Evolutionary conservation across 306 rosid genomes (phyloP), one percentile per base, ranked within the genome.

Genomic region (Quercus rubra): DNA sequence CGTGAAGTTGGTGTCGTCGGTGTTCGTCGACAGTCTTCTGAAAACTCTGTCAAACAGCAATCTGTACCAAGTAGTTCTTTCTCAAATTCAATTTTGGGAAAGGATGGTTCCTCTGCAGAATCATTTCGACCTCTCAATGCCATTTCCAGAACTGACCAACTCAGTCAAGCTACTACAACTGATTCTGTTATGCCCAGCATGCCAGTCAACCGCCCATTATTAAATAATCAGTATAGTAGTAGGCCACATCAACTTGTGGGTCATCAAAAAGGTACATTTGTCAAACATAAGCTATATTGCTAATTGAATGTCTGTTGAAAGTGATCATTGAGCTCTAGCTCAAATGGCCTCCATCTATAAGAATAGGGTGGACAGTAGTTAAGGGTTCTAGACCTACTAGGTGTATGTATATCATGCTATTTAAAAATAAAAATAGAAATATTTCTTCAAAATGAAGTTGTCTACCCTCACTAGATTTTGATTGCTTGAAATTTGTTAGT

Each of bases 1-100:
- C 98, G 99, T 71, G 99, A 93, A 82, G 97, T 96, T 69, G 98
- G 98, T 82, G 92, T 91, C 20, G 97, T 88, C 71, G 98, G 99
- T 57, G 87, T 89, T 81, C 91, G 97, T 49, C 78, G 93, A 62
- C 99, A 87, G 78, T 75, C 94, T 78, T 87, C 92, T 68, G 98
- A 89, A 20, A 80, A 79, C 76, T 76, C 87, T 33, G 83, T 70
- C 51, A 89, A 85, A 72, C 89, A 89, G 78, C 83, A 90, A 56
- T 84, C 87, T 79, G 82, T 73, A 83, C 85, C 96, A 52, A 79
- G 88, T 77, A 85, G 83, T 80, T 84, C 97, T 74, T 74, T 85
- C 73, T 74, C 89, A 73, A 92, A 76, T 79, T 82, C 92, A 75
- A 75, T 81, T 70, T 15, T 74, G 72, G 93, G 87, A 81, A 92